Percentiles rank a stretch among this genome's conserved stretches.
Evolutionary conservation across 345 rosid genomes (phyloP).

Genomic region (Boechera divaricarpa): DNA sequence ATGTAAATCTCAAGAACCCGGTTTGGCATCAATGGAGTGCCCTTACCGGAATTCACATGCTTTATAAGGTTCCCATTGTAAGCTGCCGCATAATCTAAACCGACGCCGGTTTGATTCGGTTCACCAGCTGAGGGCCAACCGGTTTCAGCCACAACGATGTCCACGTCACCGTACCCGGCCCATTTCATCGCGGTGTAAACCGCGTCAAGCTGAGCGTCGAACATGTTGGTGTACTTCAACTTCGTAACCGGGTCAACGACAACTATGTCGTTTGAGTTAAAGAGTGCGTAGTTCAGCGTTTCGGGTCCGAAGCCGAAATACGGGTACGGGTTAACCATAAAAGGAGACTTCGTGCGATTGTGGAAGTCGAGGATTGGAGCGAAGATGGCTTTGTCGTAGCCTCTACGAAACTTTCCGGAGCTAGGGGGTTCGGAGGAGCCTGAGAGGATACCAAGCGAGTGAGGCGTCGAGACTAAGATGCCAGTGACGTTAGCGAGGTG

Average conservation of each 20-base stretch:
- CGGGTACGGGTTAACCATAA: slow-evolving; percentile 93
- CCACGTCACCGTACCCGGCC: slow-evolving; percentile 64
- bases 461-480: slow-evolving; percentile 73
- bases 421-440: slow-evolving; percentile 79
- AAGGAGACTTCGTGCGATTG: slow-evolving; percentile 69
- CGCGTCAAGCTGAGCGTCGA: slow-evolving; percentile 83
- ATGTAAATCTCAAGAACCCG: slow-evolving; percentile 69
- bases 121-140: slow-evolving; percentile 79
- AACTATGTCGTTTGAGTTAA: slow-evolving; percentile 58
- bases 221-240: slow-evolving; percentile 71
- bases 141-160: slow-evolving; percentile 68
- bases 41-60: slow-evolving; percentile 79
- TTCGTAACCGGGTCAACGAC: slow-evolving; percentile 49
- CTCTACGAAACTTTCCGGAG: slow-evolving; percentile 66
- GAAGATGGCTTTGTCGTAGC: slow-evolving; percentile 63
- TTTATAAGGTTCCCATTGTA: slow-evolving; percentile 69
- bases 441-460: slow-evolving; percentile 71
- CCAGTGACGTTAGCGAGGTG: slow-evolving; percentile 55
- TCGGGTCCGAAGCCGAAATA: slow-evolving; percentile 69
- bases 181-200: slow-evolving; percentile 73
- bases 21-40: slow-evolving; percentile 90
- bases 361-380: slow-evolving; percentile 81
- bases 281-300: slow-evolving; percentile 71
- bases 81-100: slow-evolving; percentile 59
- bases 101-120: slow-evolving; percentile 61